Conservation (phyloP, 1,284 basidiomycete genomes). For the Cryptococcus sp. region DNA sequence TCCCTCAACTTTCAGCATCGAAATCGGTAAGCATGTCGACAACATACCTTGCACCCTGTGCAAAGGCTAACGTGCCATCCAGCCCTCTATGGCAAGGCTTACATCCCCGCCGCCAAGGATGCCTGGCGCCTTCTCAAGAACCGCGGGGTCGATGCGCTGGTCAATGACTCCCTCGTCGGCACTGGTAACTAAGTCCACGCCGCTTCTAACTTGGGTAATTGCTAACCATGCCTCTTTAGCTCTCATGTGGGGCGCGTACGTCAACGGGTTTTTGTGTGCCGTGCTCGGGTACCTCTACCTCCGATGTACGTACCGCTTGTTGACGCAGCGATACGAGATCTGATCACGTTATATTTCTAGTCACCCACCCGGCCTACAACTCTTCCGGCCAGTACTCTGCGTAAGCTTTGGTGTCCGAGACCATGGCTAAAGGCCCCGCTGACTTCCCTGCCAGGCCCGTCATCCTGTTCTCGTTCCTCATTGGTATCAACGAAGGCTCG, state of each 20-base stretch:
- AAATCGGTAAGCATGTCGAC: conserved; percentile 57
- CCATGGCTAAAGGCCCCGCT: not conserved
- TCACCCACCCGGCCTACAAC: conserved; percentile 69
- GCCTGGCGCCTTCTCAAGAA: conserved; percentile 84
- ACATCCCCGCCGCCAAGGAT: conserved; percentile 81
- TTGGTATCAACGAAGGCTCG: conserved; percentile 58
- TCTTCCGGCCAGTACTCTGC: conserved; percentile 69
- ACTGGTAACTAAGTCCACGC: conserved; percentile 51
- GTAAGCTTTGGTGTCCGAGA: conserved; percentile 9
- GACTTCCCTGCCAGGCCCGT: conserved; percentile 52
- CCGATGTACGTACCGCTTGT: conserved; percentile 55
- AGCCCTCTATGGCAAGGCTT: conserved; percentile 83
- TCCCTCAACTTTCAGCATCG: conserved; percentile 57
- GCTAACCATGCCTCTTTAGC: conserved; percentile 9
- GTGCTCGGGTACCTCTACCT: conserved; percentile 80
- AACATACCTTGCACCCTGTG: not conserved
- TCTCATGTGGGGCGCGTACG: conserved; percentile 62
- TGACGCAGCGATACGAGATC: conserved; percentile 10
- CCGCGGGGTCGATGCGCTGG: conserved; percentile 74
- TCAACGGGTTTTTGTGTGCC: conserved; percentile 69
- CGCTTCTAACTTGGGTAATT: not conserved
- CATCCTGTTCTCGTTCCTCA: conserved; percentile 73
- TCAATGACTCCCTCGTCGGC: conserved; percentile 80
- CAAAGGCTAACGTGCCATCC: not conserved
- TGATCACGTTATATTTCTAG: conserved; percentile 16